phyloP scores from a whole-genome alignment of 352 stramenopile species.

The Pythium myriotylum region DNA sequence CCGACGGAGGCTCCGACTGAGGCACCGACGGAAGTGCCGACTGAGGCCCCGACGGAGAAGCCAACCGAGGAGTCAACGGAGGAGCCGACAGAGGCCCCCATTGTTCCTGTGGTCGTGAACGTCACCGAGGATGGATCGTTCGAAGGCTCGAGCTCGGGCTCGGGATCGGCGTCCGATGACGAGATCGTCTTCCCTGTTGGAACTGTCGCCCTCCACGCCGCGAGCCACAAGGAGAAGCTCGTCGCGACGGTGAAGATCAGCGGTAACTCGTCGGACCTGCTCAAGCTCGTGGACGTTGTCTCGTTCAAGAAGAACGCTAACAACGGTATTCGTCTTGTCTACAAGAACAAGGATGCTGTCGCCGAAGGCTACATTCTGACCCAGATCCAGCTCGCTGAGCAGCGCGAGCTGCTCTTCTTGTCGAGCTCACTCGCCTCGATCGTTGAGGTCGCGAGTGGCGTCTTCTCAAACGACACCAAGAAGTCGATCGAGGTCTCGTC shows the following conservation, averaged over 20 bases:
- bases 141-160: constrained; percentile 21
- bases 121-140: constrained; percentile 25
- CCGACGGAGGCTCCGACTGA: constrained; percentile 3
- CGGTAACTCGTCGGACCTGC: constrained; percentile 55
- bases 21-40: not conserved
- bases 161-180: constrained; percentile 18
- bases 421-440: constrained; percentile 39
- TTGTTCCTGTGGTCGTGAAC: constrained; percentile 4
- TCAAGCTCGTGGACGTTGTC: constrained; percentile 46
- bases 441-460: constrained; percentile 45
- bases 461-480: constrained; percentile 40
- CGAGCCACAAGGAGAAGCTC: constrained; percentile 33
- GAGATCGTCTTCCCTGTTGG: constrained; percentile 39
- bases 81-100: not conserved
- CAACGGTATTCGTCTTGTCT: constrained; percentile 47
- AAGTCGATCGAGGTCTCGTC: constrained; percentile 47
- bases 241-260: constrained; percentile 58
- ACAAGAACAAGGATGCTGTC: constrained; percentile 59
- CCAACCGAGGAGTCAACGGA: not conserved
- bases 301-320: constrained; percentile 38
- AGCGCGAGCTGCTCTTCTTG: constrained; percentile 43
- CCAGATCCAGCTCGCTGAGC: constrained; percentile 53
- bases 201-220: constrained; percentile 31
- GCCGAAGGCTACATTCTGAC: constrained; percentile 56
- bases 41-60: not conserved